A percentile compares a stretch with the other conserved stretches of the same genome.
Evolutionary conservation across 495 filamentous ascomycete species (phyloP).

Genomic region (Trichoderma erinaceum): DNA sequence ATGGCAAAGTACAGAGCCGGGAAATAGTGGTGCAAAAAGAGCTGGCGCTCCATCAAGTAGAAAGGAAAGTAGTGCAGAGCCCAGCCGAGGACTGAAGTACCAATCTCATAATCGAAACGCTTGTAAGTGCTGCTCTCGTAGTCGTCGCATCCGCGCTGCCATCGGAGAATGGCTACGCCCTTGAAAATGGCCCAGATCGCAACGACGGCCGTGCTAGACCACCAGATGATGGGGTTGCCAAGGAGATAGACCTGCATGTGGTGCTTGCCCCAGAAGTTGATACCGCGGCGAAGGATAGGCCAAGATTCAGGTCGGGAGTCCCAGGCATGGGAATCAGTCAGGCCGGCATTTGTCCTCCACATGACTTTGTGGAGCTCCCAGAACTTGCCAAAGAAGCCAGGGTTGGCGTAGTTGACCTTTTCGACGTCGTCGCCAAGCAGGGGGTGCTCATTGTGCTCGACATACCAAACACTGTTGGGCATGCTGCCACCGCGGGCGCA

Average conservation of each 20-base stretch:
- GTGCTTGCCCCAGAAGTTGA: slow-evolving; percentile 98
- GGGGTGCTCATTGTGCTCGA: slow-evolving; percentile 84
- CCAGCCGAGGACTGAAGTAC: slow-evolving; percentile 84
- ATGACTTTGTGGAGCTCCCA: slow-evolving; percentile 99
- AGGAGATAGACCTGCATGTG: slow-evolving; percentile 93
- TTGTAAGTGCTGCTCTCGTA: slow-evolving; percentile 78
- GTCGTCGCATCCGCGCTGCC: slow-evolving; percentile 88
- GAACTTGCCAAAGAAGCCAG: slow-evolving; percentile 96
- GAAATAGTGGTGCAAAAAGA: slow-evolving; percentile 94
- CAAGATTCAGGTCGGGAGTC: slow-evolving; percentile 91
- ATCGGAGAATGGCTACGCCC: slow-evolving; percentile 77
- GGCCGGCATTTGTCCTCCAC: slow-evolving; percentile 96
- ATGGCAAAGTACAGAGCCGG: slow-evolving; percentile 87
- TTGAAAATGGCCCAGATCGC: slow-evolving; percentile 77
- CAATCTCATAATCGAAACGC: slow-evolving; percentile 95
- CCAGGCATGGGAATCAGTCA: slow-evolving; percentile 96
- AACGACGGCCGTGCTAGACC: slow-evolving; percentile 77
- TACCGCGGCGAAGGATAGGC: slow-evolving; percentile 88
- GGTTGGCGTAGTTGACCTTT: slow-evolving; percentile 90
- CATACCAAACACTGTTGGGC: slow-evolving; percentile 94
- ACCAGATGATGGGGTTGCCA: slow-evolving; percentile 95
- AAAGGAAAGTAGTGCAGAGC: slow-evolving; percentile 97
- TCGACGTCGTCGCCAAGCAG: slow-evolving; percentile 66
- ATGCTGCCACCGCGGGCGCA: slow-evolving; percentile 89
- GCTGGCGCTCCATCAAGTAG: slow-evolving; percentile 87